Percentiles rank a stretch among this genome's conserved stretches.
Evolutionary conservation across 1,284 basidiomycete genomes (phyloP).

Genomic region (Earliella scabrosa): DNA sequence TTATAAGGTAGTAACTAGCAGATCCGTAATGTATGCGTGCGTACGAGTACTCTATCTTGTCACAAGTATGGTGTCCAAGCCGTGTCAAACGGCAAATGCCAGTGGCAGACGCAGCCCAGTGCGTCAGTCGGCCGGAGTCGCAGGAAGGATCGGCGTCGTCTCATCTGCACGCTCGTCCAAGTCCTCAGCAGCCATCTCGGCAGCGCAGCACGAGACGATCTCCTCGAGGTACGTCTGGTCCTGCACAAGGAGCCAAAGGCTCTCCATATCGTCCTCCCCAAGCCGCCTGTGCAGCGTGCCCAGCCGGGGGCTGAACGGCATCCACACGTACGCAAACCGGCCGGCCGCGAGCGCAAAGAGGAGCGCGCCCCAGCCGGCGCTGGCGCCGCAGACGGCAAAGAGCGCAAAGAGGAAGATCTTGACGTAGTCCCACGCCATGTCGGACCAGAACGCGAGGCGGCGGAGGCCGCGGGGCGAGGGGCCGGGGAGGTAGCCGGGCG

Average conservation of each 20-base stretch:
- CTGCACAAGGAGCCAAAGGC: conserved; percentile 39
- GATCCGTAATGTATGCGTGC: neutral
- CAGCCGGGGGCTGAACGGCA: conserved; percentile 36
- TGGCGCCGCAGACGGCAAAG: conserved; percentile 33
- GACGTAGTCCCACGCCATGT: conserved; percentile 45
- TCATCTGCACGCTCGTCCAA: too few species aligned
- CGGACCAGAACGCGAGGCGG: conserved; percentile 50
- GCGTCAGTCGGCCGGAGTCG: too few species aligned
- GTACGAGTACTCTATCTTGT: too few species aligned
- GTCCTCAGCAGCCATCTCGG: neutral
- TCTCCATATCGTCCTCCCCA: conserved; percentile 47
- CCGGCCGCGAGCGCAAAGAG: conserved; percentile 33
- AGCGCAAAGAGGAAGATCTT: conserved; percentile 44
- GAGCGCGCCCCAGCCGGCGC: conserved; percentile 23
- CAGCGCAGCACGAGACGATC: too few species aligned
- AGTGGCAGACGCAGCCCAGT: too few species aligned
- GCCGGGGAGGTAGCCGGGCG: conserved; percentile 36
- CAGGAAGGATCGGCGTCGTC: too few species aligned
- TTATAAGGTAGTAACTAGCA: neutral
- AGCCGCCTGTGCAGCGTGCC: conserved; percentile 35
- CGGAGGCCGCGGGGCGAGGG: conserved; percentile 40
- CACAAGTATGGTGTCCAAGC: too few species aligned
- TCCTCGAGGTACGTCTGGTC: conserved; percentile 6
- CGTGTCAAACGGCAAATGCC: neutral
- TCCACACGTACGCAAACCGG: conserved; percentile 44